Conservation (phyloP, 1,284 basidiomycete genomes). For the Boletus holoroseus region DNA sequence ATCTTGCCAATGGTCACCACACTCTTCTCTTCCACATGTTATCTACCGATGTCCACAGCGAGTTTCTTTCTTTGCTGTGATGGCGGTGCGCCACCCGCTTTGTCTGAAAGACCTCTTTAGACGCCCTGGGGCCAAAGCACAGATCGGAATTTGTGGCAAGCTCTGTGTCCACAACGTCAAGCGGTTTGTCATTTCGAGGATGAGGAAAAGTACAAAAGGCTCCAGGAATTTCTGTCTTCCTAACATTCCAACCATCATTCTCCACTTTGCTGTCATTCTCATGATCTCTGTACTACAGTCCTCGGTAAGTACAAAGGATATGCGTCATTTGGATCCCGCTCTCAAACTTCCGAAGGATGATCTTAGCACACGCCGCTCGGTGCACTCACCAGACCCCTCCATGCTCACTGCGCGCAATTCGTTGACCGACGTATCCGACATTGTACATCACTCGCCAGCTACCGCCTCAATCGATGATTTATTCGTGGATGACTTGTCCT, state of each 20-base stretch:
- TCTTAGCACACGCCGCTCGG: background rate
- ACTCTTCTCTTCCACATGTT: background rate
- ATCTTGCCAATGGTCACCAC: conserved; percentile 12
- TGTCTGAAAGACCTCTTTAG: conserved; percentile 15
- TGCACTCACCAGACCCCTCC: background rate
- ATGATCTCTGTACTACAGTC: conserved; percentile 7
- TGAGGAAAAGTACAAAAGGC: conserved; percentile 24
- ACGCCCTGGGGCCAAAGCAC: conserved; percentile 21
- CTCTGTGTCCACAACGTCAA: conserved; percentile 8
- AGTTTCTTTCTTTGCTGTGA: conserved; percentile 13
- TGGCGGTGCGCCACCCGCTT: conserved; percentile 16
- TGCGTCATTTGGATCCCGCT: background rate
- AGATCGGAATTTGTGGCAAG: conserved; percentile 2
- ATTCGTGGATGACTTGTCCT: conserved; percentile 2
- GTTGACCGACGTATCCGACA: conserved; percentile 11
- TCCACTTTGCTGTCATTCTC: background rate
- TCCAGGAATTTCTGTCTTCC: background rate
- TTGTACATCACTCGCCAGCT: background rate
- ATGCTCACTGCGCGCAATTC: background rate
- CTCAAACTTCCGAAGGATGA: background rate
- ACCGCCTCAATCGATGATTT: background rate
- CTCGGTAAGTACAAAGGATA: conserved; percentile 3
- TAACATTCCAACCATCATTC: background rate
- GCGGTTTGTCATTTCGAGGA: conserved; percentile 4
- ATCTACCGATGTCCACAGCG: conserved; percentile 7